phyloP scores from a whole-genome alignment of 192 early-diverging fungal species.

The Coemansia sp. region DNA sequence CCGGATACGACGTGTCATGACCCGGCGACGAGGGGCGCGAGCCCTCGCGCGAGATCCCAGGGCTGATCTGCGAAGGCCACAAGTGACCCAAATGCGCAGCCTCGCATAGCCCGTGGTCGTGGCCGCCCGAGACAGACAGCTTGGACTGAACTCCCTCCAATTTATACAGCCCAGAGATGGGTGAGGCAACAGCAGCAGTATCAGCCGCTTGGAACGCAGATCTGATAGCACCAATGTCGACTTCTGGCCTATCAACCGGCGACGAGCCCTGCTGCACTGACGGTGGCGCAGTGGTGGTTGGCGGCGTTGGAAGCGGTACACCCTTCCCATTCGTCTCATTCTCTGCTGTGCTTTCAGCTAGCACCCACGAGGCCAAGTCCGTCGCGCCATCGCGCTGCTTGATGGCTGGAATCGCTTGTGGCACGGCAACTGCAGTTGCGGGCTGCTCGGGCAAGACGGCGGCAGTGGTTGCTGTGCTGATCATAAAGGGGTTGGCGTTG shows the following conservation, averaged over 20 bases:
- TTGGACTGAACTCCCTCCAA: conserved; percentile 36
- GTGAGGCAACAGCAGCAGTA: background rate
- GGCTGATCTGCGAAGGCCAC: conserved; percentile 57
- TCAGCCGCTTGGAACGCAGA: conserved; percentile 19
- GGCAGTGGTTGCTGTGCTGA: background rate
- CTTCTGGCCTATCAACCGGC: conserved; percentile 1
- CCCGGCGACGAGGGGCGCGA: conserved; percentile 35
- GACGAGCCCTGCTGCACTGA: conserved; percentile 17
- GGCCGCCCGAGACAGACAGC: conserved; percentile 48
- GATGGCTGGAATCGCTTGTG: conserved; percentile 17
- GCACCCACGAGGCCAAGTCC: conserved; percentile 1
- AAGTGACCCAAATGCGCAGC: conserved; percentile 31
- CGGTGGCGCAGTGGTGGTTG: conserved; percentile 21
- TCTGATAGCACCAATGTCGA: conserved; percentile 7
- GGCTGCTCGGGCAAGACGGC: background rate
- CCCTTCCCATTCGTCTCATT: background rate
- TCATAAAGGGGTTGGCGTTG: background rate
- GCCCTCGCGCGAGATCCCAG: conserved; percentile 35
- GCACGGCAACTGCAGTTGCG: background rate
- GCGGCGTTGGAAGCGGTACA: conserved; percentile 24
- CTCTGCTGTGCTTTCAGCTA: background rate
- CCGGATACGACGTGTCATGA: conserved; percentile 21
- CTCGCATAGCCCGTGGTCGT: conserved; percentile 32
- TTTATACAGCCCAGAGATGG: background rate
- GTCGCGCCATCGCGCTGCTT: conserved; percentile 13